Base-by-base conservation (phyloP, 768 basidiomycete species). In the Hebeloma cylindrosporum region DNA sequence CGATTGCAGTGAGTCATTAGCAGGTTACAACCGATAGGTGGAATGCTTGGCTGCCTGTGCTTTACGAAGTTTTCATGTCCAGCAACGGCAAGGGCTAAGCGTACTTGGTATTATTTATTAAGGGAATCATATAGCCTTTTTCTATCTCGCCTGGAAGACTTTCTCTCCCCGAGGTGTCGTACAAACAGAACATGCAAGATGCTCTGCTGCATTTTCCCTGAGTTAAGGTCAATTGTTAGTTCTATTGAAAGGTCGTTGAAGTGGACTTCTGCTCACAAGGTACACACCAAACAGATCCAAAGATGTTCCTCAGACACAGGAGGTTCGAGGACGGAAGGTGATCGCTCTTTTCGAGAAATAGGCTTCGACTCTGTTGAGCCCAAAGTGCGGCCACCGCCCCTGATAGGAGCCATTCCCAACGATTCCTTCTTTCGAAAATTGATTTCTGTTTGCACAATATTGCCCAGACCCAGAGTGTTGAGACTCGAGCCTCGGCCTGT, bases 121-220 rank as follows among this genome's bases (percentile, higher is more conserved):
- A 36, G 7, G 7, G 22, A 8, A 5, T 7, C 17, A 14, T 27
- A 16, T 16, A 16, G 20, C n/a, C 17, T 30, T 18, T 26, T 7
- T 4, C 11, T 21, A 7, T 26, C 26, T 26, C 40, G 29, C 21
- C 39, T 40, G 33, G 39, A 45, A 13, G n/a, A 40, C 43, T 20
- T 22, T 18, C 35, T 76, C 72, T 20, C 79, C 77, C 42, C 71
- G 68, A 39, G 75, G 71, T 7, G 79, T 82, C 3, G 67, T 67
- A 58, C 85, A 88, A 1, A 72, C 82, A 28, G 78, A 73, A 56
- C 85, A 88, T 7, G 77, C 78, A 7, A 83, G 70, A 59, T 83
- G 77, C 13, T 56, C 61, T 7, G 67, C 59, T 25, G 77, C 57
- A 50, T 87, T 86, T 40, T 69, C 52, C 32, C 82, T 85, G 47